Evolutionary conservation across 495 filamentous ascomycete genomes (phyloP).

Genomic region (Xylaria scruposa): DNA sequence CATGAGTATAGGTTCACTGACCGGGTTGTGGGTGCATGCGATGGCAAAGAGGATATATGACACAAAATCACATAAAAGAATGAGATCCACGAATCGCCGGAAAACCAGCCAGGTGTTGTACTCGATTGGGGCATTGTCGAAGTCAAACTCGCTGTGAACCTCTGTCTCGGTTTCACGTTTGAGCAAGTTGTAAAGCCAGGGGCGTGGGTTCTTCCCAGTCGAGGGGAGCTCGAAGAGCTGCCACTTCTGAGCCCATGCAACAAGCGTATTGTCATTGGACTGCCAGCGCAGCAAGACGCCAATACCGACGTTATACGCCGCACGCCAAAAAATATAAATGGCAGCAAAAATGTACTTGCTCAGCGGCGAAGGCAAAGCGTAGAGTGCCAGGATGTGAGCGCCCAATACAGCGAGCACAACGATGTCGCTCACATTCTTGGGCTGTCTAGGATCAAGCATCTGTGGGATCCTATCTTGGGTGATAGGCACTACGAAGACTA

Average conservation of each 20-base stretch:
- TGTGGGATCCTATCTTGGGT: constrained; percentile 99
- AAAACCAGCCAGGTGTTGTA: constrained; percentile 99
- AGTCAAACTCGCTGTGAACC: constrained; percentile 91
- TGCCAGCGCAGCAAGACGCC: constrained; percentile 88
- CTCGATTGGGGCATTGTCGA: constrained; percentile 90
- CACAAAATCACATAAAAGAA: constrained; percentile 97
- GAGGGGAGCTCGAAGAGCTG: constrained; percentile 85
- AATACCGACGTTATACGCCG: constrained; percentile 91
- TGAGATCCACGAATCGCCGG: constrained; percentile 90
- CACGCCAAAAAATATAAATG: constrained; percentile 90
- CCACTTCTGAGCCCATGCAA: constrained; percentile 85
- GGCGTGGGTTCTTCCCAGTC: constrained; percentile 79
- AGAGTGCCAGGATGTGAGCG: constrained; percentile 73
- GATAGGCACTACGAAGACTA: constrained; percentile 94
- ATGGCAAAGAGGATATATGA: constrained; percentile 96
- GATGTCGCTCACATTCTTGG: constrained; percentile 90
- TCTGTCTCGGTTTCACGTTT: constrained; percentile 92
- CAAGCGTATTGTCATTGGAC: constrained; percentile 83
- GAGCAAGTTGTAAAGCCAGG: constrained; percentile 79
- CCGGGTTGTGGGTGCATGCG: constrained; percentile 79
- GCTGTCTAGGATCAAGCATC: constrained; percentile 90
- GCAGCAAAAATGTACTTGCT: constrained; percentile 78
- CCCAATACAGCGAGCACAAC: constrained; percentile 82
- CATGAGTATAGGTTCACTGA: constrained; percentile 70
- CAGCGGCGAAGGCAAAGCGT: constrained; percentile 67